These are phyloP conservation scores for Microcyclospora tardicrescens DNA, from an alignment of 2,329 filamentous ascomycete genomes.

Conservation along the genomic window DNA sequence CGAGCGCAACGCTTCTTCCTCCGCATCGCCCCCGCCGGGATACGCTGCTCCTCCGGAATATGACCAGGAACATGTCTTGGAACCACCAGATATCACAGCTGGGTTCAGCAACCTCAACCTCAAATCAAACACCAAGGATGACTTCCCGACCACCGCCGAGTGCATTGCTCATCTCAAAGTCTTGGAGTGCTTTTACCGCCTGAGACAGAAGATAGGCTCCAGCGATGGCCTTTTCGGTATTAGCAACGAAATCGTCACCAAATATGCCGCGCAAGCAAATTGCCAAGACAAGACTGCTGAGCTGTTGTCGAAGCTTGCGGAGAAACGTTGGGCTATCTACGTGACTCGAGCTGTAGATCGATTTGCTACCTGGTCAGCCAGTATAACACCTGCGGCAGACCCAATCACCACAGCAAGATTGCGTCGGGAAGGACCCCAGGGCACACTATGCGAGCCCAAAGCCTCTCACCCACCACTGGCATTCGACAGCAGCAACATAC, in stretches of 20 bases:
- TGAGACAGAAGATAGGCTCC: slow-evolving; percentile 55
- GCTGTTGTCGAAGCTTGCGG: slow-evolving; percentile 42
- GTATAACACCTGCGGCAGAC: slow-evolving; percentile 16
- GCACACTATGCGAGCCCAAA: slow-evolving; percentile 7
- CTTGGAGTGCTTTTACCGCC: slow-evolving; percentile 50
- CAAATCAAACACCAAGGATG: slow-evolving; percentile 11
- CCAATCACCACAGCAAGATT: slow-evolving; percentile 4
- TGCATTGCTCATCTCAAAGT: slow-evolving; percentile 65
- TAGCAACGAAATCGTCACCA: slow-evolving; percentile 24
- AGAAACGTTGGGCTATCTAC: slow-evolving; percentile 64
- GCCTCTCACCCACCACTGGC: background rate
- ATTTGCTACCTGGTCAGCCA: slow-evolving; percentile 54
- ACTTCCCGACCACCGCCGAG: slow-evolving; percentile 36
- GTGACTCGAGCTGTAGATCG: slow-evolving; percentile 55
- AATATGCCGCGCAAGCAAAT: background rate
- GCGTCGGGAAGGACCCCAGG: slow-evolving; percentile 5
- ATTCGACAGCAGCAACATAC: slow-evolving; percentile 8
- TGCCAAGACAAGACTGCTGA: slow-evolving; percentile 17
- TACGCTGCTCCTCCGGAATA: slow-evolving; percentile 7
- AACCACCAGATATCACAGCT: slow-evolving; percentile 16
- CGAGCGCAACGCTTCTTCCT: slow-evolving; percentile 6
- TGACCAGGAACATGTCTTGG: slow-evolving; percentile 11
- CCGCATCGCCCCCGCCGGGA: slow-evolving; percentile 10
- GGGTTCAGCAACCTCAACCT: slow-evolving; percentile 22
- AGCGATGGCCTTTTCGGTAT: slow-evolving; percentile 56